phyloP scores from a whole-genome alignment of 306 rosid genomes.

The Ormosia semicastrata region DNA sequence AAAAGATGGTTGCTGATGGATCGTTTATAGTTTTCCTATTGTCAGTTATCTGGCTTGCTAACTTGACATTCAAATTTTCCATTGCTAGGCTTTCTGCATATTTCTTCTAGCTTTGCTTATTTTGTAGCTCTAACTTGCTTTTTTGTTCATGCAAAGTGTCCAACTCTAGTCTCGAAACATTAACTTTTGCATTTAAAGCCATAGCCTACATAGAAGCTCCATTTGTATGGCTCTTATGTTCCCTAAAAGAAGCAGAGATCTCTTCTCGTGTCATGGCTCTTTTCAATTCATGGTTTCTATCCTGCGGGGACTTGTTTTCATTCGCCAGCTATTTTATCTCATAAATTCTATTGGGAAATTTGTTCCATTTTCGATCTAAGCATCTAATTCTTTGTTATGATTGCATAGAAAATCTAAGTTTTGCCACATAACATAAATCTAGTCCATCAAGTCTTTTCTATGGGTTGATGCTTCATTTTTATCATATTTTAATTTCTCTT shows the following conservation, averaged over 20 bases:
- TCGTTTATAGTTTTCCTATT: no score
- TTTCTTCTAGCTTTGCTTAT: conserved; percentile 37
- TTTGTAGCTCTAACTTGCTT: conserved; percentile 43
- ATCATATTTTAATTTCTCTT: conserved; percentile 25
- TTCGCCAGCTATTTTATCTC: conserved; percentile 24
- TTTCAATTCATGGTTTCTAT: conserved; percentile 38
- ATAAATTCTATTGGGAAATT: conserved; percentile 14
- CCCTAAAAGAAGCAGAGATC: conserved; percentile 22
- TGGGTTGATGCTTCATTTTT: conserved; percentile 28
- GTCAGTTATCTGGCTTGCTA: conserved; percentile 44
- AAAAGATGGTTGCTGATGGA: no score
- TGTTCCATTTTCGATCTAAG: conserved; percentile 34
- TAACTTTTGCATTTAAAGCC: conserved; percentile 28
- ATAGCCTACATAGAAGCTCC: conserved; percentile 40
- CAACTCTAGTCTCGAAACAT: conserved; percentile 36
- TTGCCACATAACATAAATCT: conserved; percentile 35
- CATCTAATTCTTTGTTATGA: conserved; percentile 41
- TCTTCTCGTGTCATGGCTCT: conserved; percentile 32
- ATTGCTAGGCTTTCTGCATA: conserved; percentile 21
- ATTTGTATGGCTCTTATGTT: background rate
- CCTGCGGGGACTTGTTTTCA: conserved; percentile 43
- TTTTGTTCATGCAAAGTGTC: conserved; percentile 47
- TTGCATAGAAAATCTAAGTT: conserved; percentile 34
- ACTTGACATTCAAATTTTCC: conserved; percentile 32
- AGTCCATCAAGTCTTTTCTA: conserved; percentile 28